A percentile compares a stretch with the other conserved stretches of the same genome.
Evolutionary conservation across 306 rosid genomes (phyloP).

Genomic region (Cicer cuneatum): DNA sequence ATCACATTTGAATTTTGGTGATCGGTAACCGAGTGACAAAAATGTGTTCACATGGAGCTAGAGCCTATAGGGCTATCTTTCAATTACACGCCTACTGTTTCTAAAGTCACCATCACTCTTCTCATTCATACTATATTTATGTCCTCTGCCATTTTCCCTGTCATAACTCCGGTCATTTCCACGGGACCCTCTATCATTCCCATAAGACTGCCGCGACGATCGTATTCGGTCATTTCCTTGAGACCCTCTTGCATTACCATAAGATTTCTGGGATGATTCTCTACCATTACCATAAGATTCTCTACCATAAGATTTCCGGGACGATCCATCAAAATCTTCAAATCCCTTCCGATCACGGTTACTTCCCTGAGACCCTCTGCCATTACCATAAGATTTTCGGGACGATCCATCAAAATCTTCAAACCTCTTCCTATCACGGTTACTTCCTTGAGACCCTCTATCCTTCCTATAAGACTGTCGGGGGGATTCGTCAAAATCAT

Average conservation of each 20-base stretch:
- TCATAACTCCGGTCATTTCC: slow-evolving; percentile 46
- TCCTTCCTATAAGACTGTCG: slow-evolving; percentile 46
- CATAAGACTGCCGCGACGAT: slow-evolving; percentile 5
- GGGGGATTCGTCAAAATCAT: slow-evolving; percentile 57
- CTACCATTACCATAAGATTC: slow-evolving; percentile 40
- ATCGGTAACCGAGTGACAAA: slow-evolving; percentile 8
- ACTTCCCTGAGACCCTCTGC: slow-evolving; percentile 49
- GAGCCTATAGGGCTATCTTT: slow-evolving; percentile 56
- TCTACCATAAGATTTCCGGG: slow-evolving; percentile 28
- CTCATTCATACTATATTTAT: slow-evolving; percentile 47
- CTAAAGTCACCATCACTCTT: slow-evolving; percentile 57
- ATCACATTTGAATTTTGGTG: slow-evolving; percentile 13
- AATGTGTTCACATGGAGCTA: slow-evolving; percentile 16
- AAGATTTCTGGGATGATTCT: slow-evolving; percentile 47
- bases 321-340: slow-evolving; percentile 39
- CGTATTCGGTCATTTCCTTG: slow-evolving; percentile 26
- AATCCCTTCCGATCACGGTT: slow-evolving; percentile 39
- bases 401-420: slow-evolving; percentile 55
- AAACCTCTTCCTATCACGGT: slow-evolving; percentile 45
- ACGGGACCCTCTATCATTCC: slow-evolving; percentile 50
- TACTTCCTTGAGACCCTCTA: slow-evolving; percentile 53
- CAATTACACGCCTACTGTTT: slow-evolving; percentile 83
- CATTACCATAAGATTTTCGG: slow-evolving; percentile 43
- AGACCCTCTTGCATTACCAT: slow-evolving; percentile 41
- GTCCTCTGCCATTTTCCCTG: slow-evolving; percentile 40